Base-by-base conservation (phyloP, 2,329 filamentous ascomycete species). In the Colletotrichum higginsianum region DNA sequence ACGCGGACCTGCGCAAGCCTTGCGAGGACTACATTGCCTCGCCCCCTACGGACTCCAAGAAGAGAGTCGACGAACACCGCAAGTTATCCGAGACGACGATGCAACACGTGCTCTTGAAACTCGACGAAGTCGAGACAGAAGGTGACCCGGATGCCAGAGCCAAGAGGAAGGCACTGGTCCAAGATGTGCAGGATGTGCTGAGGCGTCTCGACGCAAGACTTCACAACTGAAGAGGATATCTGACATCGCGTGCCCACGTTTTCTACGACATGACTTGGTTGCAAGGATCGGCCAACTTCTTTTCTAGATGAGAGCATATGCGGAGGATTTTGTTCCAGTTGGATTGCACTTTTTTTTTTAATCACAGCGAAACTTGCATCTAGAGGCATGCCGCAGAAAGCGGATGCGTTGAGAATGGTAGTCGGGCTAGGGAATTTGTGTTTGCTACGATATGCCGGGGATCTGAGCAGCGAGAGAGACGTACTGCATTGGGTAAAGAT, bases 61-160 rank as follows among this genome's bases (percentile, higher is more conserved):
- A 93, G 85, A 85, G 89, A 61, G 87, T 88, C 16, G 93, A 94
- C 44, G 92, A 95, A 77, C 92, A 96, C 79, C 91, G 92, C 79
- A 91, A 89, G 78, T 80, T 96, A 21, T 91, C 90, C 4, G 94
- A 96, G 84, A 93, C 91, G 5, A 88, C 95, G 49, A 85, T 96
- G 85, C 90, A 92, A 73, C 92, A 95, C 76, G 89, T 95, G 2
- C 78, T 96, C 47, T 82, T 96, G 74, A 96, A 95, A 82, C 81
- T 94, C 49, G 94, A 96, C 79, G 91, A 88, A 26, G 89, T 96
- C 3, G 93, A 96, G 75, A 91, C 91, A 0, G 91, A 92, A 58
- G 93, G 92, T 6, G 89, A 93, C 74, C 80, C 84, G 12, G 90
- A 91, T 15, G 90, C 92, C 35, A 86, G 93, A 73, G 82, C 86